Conservation (phyloP, 2,329 filamentous ascomycete species). For the Plectosphaerella sp. region DNA sequence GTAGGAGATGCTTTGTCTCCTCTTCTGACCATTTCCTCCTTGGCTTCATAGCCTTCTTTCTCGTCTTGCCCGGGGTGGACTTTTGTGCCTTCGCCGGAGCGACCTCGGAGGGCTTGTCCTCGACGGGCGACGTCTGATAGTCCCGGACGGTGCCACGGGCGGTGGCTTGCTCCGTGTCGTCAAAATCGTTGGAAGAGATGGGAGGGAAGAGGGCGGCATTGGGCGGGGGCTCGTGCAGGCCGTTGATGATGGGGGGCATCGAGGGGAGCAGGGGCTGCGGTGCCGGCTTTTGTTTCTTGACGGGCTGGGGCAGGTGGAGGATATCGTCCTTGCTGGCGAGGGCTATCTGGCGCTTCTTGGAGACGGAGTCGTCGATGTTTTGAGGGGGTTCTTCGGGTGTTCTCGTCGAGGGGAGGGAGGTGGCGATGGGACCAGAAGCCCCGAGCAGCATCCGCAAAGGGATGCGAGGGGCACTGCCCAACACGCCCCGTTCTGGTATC, state of each 20-base stretch:
- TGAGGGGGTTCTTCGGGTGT: slow-evolving; percentile 42
- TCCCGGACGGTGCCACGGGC: not conserved
- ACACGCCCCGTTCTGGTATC: not conserved
- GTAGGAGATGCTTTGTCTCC: slow-evolving; percentile 57
- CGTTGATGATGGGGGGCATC: slow-evolving; percentile 62
- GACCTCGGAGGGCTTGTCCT: slow-evolving; percentile 20
- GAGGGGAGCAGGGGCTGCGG: slow-evolving; percentile 40
- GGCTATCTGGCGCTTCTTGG: slow-evolving; percentile 50
- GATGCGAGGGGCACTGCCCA: slow-evolving; percentile 6
- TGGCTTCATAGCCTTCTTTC: slow-evolving; percentile 52
- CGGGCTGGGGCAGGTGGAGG: slow-evolving; percentile 58
- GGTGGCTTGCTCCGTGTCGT: slow-evolving; percentile 35
- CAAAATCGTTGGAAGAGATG: slow-evolving; percentile 53
- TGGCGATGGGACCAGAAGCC: slow-evolving; percentile 31
- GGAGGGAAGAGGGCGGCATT: slow-evolving; percentile 59
- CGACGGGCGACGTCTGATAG: slow-evolving; percentile 1
- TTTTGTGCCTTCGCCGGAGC: slow-evolving; percentile 17
- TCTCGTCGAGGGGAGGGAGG: slow-evolving; percentile 38
- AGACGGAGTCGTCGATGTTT: slow-evolving; percentile 36
- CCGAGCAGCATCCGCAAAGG: slow-evolving; percentile 36
- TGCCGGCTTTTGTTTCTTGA: slow-evolving; percentile 59
- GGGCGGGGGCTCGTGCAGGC: slow-evolving; percentile 57
- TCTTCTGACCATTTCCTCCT: slow-evolving; percentile 61
- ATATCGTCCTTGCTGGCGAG: slow-evolving; percentile 55
- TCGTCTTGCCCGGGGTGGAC: slow-evolving; percentile 30